Percentiles rank a stretch among this genome's conserved stretches.
These are phyloP conservation scores for Exophiala calicioides DNA, from an alignment of 2,329 filamentous ascomycete species.

Conservation along the genomic window DNA sequence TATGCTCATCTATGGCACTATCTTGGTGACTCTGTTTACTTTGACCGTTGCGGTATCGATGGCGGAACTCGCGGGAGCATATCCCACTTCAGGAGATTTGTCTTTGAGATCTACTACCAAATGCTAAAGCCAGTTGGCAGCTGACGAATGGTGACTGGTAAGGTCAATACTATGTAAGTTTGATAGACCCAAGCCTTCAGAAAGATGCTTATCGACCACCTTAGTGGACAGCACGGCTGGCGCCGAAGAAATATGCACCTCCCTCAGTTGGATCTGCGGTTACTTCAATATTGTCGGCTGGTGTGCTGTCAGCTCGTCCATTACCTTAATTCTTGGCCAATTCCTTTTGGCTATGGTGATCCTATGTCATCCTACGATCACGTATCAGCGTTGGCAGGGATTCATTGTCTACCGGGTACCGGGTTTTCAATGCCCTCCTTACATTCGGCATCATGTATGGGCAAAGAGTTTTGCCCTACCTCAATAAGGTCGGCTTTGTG, in stretches of 20 bases:
- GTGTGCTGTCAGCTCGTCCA: slow-evolving; percentile 1
- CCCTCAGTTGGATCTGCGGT: not conserved
- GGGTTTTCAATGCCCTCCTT: not conserved
- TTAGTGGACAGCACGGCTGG: slow-evolving; percentile 1
- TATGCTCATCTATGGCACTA: slow-evolving; percentile 2
- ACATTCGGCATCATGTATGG: not conserved
- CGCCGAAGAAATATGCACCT: not conserved
- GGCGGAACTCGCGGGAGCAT: not conserved
- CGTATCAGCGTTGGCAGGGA: slow-evolving; percentile 2
- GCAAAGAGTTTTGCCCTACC: not conserved
- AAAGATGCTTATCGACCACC: not conserved
- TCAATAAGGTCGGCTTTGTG: not conserved
- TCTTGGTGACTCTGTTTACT: not conserved
- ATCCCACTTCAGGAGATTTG: slow-evolving; percentile 3
- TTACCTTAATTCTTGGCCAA: slow-evolving; percentile 1
- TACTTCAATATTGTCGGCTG: slow-evolving; percentile 1
- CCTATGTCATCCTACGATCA: not conserved
- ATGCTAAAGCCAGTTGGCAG: no score
- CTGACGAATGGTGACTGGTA: no score
- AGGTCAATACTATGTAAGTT: slow-evolving; percentile 6
- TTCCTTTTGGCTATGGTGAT: slow-evolving; percentile 1
- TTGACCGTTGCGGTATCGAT: not conserved
- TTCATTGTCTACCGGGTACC: slow-evolving; percentile 1
- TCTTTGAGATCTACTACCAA: no score
- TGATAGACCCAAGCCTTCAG: not conserved